Base-by-base conservation (phyloP, 345 rosid species). In the Pistacia integerrima region DNA sequence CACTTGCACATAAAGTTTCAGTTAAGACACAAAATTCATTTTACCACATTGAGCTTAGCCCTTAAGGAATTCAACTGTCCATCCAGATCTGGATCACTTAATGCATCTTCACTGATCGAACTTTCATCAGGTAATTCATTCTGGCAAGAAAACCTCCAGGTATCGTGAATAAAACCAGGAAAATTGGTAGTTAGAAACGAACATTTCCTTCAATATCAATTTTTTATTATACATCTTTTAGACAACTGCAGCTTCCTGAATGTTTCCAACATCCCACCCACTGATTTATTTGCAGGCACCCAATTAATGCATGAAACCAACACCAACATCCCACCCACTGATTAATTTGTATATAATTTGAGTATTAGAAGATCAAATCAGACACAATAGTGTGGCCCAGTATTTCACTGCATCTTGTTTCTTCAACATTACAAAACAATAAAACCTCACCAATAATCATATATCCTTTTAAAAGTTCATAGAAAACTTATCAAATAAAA, bases 1-100 rank as follows among this genome's bases (percentile, higher is more conserved):
- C 3, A 13, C 25, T 66, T 46, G 55, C 22, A 76, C 44, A 67
- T 30, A 69, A 38, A 20, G 49, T 25, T 54, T 57, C 38, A 55
- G 33, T 38, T 73, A 41, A n/a, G 16, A 22, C 22, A 38, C 11
- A 44, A 64, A 48, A 16, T 75, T 71, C n/a, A 6, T 76, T 84
- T 87, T 82, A 96, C 98, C 93, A 62, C 28, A 64, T 68, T 48
- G 81, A 96, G 92, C 78, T 87, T 87, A 70, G 82, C 77, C 82
- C 97, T 89, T 71, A 93, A 77, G 60, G 86, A 87, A 77, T 86
- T 88, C 87, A 96, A 74, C 64, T 89, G 87, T 20, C 81, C 80
- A 86, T 93, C 97, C 59, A 90, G 85, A 72, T 84, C 88, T 20
- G 71, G 82, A 51, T 90, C 91, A 73, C 56, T 61, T 2, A 89